Evolutionary conservation across 306 rosid species (phyloP).

Genomic region (Sindora glabra): DNA sequence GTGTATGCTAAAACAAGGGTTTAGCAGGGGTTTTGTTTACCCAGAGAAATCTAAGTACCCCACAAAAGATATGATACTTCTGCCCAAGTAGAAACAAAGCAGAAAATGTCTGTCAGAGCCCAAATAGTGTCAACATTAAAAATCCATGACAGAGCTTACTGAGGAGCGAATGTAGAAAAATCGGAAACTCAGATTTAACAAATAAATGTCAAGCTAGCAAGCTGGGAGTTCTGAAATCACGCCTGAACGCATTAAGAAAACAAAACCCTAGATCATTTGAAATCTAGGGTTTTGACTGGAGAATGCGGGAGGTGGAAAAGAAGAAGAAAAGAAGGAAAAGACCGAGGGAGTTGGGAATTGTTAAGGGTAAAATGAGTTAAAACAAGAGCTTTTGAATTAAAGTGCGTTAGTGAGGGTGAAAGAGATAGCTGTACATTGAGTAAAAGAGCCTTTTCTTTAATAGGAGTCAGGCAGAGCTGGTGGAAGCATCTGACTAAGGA

Average conservation of each 20-base stretch:
- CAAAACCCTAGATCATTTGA: constrained; percentile 78
- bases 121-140: constrained; percentile 14
- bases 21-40: constrained; percentile 24
- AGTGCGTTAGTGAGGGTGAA: constrained; percentile 27
- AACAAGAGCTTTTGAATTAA: constrained; percentile 27
- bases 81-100: not conserved
- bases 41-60: constrained; percentile 20
- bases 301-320: constrained; percentile 48
- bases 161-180: constrained; percentile 39
- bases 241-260: constrained; percentile 26
- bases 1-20: constrained; percentile 14
- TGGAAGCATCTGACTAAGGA: constrained; percentile 14
- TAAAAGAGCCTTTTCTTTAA: not conserved
- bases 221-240: constrained; percentile 12
- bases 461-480: not conserved
- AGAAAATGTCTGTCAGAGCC: constrained; percentile 10
- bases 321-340: constrained; percentile 10
- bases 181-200: constrained; percentile 13
- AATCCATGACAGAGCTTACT: constrained; percentile 9
- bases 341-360: constrained; percentile 25
- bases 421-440: constrained; percentile 12
- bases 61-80: constrained; percentile 5
- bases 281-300: constrained; percentile 71
- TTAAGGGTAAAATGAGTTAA: not conserved
- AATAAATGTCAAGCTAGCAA: constrained; percentile 10